Conservation (phyloP, 2,329 filamentous ascomycete species). For the Fusarium sp. region DNA sequence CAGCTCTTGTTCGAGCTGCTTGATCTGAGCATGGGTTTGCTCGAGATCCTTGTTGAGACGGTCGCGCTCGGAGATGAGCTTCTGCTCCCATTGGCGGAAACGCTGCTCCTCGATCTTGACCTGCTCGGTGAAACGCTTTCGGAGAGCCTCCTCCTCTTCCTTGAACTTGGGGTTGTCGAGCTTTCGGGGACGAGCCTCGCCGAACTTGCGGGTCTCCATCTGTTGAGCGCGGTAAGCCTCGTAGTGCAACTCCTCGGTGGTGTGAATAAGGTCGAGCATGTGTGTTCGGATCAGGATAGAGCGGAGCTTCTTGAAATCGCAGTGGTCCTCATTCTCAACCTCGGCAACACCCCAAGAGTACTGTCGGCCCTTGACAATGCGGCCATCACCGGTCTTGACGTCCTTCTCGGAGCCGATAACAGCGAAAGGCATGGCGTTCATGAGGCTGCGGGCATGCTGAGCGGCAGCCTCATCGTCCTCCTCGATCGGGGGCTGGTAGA, state of each 20-base stretch:
- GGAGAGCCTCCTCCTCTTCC: constrained; percentile 97
- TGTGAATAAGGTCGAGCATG: constrained; percentile 99
- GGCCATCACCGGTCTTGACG: constrained; percentile 93
- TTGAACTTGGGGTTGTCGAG: constrained; percentile 99
- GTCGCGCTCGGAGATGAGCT: constrained; percentile 98
- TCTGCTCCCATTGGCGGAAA: constrained; percentile 99
- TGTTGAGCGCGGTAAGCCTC: constrained; percentile 98
- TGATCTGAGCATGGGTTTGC: constrained; percentile 94
- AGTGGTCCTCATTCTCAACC: constrained; percentile 99
- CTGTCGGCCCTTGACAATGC: constrained; percentile 98
- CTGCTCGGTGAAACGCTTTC: constrained; percentile 99
- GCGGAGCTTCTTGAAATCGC: constrained; percentile 99
- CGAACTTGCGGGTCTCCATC: constrained; percentile 99
- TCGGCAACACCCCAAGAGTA: constrained; percentile 99
- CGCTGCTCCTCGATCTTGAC: constrained; percentile 99
- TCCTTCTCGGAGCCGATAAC: constrained; percentile 99
- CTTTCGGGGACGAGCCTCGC: constrained; percentile 96
- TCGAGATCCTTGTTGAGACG: constrained; percentile 99
- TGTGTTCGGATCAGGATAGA: constrained; percentile 98
- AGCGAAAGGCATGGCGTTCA: constrained; percentile 97
- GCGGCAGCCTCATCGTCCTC: constrained; percentile 98
- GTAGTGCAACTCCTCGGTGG: constrained; percentile 99
- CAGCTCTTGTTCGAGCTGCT: constrained; percentile 90
- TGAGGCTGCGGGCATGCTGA: constrained; percentile 91
- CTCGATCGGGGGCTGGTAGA: constrained; percentile 97